Base-by-base conservation (phyloP, 371 early-diverging fungal species). In the Saksenaea vasiformis region DNA sequence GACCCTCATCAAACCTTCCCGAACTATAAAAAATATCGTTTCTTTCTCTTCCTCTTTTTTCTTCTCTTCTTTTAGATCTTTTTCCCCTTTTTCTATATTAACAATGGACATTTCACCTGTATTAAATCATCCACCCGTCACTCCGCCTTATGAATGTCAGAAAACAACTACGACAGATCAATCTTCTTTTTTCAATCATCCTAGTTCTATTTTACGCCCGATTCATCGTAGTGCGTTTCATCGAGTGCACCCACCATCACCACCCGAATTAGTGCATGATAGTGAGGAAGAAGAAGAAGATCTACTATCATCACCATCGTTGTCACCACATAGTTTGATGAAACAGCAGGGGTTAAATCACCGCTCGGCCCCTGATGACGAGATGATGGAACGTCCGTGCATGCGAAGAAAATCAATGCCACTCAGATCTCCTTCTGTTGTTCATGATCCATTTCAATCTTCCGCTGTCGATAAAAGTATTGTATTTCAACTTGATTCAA, bases 201-300 rank as follows among this genome's bases (percentile, higher is more conserved):
- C 57, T 9, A 56, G 38, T 39, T 4, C 35, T 17, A 39, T 54
- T 37, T 31, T 35, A 13, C 26, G 54, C 51, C 43, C 39, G 51
- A 60, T 44, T 51, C 58, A 65, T 35, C 34, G 47, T 14, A 70
- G 69, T 47, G 68, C 69, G 14, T 71, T 69, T 57, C 68, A 64
- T 28, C 69, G 69, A 27, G 67, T 71, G 7, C 63, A 35, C 61
- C 73, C 11, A 67, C 72, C 59, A 17, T 74, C 79, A 17, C 79
- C 79, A 28, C 76, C 76, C 17, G 76, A 76, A 31, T 47, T 74
- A n/a, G 28, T 73, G 8, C 62, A 72, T 56, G 71, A 77, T 61
- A 62, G 47, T 37, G 66, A 60, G 38, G 62, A 57, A n/a, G 66
- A 68, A 31, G 60, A 62, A 27, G 65, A 62, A 22, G 61, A 69